Percentiles rank a stretch among this genome's conserved stretches.
Evolutionary conservation across 169 alveolate genomes (phyloP).

Genomic region (Cryptosporidium ryanae): DNA sequence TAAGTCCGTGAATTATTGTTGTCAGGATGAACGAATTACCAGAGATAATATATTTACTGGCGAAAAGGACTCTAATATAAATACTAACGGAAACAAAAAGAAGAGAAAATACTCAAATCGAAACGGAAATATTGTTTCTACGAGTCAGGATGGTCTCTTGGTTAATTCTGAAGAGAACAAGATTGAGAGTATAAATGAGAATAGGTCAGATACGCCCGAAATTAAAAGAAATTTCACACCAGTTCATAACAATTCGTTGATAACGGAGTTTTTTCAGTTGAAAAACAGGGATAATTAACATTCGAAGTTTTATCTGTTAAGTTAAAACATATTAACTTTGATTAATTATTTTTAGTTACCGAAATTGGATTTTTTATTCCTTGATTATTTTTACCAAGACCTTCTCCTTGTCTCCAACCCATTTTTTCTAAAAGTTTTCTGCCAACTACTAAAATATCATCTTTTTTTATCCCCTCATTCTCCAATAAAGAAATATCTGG

Average conservation of each 20-base stretch:
- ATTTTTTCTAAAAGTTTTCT: conserved; percentile 35
- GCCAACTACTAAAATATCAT: conserved; percentile 11
- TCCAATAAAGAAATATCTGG: neutral
- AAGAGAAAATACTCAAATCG: conserved; percentile 42
- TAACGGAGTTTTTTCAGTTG: conserved; percentile 58
- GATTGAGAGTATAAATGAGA: neutral
- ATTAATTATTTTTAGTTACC: neutral
- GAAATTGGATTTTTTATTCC: conserved; percentile 58
- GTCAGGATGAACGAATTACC: too few species aligned
- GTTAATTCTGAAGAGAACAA: neutral
- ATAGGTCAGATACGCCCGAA: conserved; percentile 3
- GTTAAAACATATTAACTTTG: neutral
- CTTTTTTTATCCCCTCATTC: neutral
- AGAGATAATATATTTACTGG: too few species aligned
- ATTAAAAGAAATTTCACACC: conserved; percentile 2
- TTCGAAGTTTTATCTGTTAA: neutral
- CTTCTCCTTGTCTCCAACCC: conserved; percentile 74
- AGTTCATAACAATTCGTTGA: conserved; percentile 22
- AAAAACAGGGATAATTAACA: conserved; percentile 1
- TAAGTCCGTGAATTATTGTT: too few species aligned
- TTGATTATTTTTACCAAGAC: conserved; percentile 49
- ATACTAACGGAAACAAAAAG: neutral
- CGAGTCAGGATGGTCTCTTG: neutral
- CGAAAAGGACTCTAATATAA: too few species aligned
- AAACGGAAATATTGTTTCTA: neutral